phyloP scores from a whole-genome alignment of 768 basidiomycete genomes.

The Suillus spraguei region DNA sequence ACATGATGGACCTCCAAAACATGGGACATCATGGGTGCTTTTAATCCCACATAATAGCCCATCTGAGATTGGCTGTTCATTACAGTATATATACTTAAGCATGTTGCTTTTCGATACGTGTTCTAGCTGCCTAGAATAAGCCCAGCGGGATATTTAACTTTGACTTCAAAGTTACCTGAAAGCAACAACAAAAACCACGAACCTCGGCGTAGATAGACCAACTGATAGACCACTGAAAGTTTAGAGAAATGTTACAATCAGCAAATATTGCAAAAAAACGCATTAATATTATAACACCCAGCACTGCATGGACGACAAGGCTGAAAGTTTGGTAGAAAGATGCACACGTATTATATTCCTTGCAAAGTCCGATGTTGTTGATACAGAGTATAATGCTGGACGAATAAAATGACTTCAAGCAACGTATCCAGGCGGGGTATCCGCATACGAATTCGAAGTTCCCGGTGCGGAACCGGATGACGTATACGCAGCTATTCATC shows the following conservation, averaged over 20 bases:
- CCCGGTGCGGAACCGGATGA: conserved; percentile 22
- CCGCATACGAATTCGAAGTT: conserved; percentile 21
- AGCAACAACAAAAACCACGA: not conserved
- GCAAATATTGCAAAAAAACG: not conserved
- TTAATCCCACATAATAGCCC: not conserved
- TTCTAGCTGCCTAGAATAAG: not conserved
- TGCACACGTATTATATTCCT: not conserved
- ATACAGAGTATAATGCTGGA: conserved; percentile 7
- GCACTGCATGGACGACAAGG: not conserved
- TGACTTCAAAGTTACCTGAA: not conserved
- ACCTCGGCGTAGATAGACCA: not conserved
- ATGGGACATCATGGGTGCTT: not conserved
- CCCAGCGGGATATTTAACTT: not conserved
- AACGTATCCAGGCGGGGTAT: conserved; percentile 34
- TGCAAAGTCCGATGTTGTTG: not conserved
- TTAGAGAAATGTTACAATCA: not conserved
- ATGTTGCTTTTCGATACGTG: too few species aligned
- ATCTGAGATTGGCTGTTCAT: not conserved
- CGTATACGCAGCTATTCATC: conserved; percentile 30
- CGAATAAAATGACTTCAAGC: conserved; percentile 16
- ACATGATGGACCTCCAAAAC: not conserved
- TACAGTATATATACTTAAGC: too few species aligned
- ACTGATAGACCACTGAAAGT: not conserved
- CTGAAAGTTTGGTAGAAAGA: not conserved
- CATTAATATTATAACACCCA: not conserved